Evolutionary conservation across 1,284 basidiomycete genomes (phyloP), one percentile per base, ranked within the genome.

Genomic region (Trichosporon sp.): DNA sequence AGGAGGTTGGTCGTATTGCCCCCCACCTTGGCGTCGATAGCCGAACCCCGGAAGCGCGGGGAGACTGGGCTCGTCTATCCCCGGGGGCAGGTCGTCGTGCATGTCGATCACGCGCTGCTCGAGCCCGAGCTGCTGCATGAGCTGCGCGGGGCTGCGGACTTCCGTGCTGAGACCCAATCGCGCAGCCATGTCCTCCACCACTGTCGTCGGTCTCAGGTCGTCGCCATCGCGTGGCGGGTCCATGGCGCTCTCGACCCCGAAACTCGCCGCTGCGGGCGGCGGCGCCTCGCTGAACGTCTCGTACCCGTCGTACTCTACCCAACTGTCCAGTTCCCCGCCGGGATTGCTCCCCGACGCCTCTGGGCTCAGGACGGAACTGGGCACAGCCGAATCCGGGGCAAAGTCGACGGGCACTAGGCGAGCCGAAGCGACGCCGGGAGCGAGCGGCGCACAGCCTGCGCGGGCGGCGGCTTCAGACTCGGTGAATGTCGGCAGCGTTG

Each of bases 261-360:
- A 79, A 5, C 80, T 81, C 7, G 78, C 81, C 1, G 77, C 71
- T 2, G 79, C 77, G 1, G 79, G 75, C 4, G 84, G 84, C 5
- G 84, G 84, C 0, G 82, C 79, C 4, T 80, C 75, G 1, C 81
- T 83, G 70, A 85, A 85, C 2, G 80, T 82, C 71, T 85, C 84
- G 71, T 84, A 85, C 1, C 84, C 84, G 71, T 85, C 84, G 67
- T 82, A 83, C 78, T 83, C 81, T 32, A 80, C 65, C 81, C 81
- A 83, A 1, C 78, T 80, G 2, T 76, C 79, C 8, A 83, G 74
- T 61, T 83, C 80, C 21, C 81, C 80, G 14, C 37, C 11, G 16
- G 40, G 26, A 26, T 26, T 26, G 26, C 26, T 26, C 26, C 26
- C 26, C 26, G 26, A 26, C 26, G 26, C 26, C 26, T 26, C 26